Evolutionary conservation across 257 asterid genomes (phyloP).

Genomic region (Osmanthus fragrans): DNA sequence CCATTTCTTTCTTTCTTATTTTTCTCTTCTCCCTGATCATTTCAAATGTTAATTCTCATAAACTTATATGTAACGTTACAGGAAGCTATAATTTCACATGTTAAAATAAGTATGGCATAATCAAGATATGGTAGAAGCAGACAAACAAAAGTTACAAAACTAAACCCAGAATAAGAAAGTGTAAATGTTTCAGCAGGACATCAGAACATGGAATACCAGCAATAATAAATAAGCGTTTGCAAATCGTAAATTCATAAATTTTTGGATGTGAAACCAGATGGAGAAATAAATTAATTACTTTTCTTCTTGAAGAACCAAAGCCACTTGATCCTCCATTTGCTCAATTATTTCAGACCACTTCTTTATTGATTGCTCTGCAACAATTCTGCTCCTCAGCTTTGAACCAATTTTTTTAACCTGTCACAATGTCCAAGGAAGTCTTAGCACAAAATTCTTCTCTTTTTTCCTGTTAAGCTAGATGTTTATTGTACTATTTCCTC

Average conservation of each 20-base stretch:
- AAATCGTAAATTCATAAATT: slow-evolving; percentile 6
- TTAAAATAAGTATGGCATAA: not conserved
- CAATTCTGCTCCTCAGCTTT: slow-evolving; percentile 77
- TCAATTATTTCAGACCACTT: slow-evolving; percentile 88
- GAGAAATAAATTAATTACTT: slow-evolving; percentile 41
- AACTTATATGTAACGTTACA: not conserved
- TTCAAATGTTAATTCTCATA: not conserved
- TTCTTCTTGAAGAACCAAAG: slow-evolving; percentile 77
- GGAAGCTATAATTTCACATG: not conserved
- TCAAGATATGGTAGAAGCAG: not conserved
- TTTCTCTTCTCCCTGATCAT: slow-evolving; percentile 49
- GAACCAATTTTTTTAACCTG: slow-evolving; percentile 91
- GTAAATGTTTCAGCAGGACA: not conserved
- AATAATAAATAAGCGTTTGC: slow-evolving; percentile 8
- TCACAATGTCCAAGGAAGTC: slow-evolving; percentile 15
- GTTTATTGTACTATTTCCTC: not conserved
- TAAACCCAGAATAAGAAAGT: not conserved
- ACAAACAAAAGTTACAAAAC: not conserved
- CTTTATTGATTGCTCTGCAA: slow-evolving; percentile 75
- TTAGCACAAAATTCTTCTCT: slow-evolving; percentile 5
- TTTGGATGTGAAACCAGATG: not conserved
- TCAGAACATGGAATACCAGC: not conserved
- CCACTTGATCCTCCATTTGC: slow-evolving; percentile 88
- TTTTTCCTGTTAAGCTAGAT: not conserved
- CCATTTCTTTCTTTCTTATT: slow-evolving; percentile 61